phyloP scores from a whole-genome alignment of 139 green algal species.

The Volvox reticuliferus region DNA sequence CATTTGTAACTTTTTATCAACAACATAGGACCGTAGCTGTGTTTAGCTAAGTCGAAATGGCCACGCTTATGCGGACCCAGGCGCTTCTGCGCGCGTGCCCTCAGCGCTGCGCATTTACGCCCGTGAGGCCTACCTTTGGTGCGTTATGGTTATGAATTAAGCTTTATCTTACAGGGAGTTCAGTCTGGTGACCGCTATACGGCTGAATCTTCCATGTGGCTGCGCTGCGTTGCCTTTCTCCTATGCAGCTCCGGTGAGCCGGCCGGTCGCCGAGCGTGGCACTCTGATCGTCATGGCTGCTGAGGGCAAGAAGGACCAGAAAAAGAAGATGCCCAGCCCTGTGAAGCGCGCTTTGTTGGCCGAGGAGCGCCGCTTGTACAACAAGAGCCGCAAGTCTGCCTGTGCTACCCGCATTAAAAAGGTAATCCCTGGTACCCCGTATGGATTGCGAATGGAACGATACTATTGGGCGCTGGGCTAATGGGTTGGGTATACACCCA shows the following conservation, averaged over 20 bases:
- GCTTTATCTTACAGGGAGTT: background rate
- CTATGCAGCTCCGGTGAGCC: constrained; percentile 31
- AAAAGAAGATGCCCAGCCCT: constrained; percentile 50
- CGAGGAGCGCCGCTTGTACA: constrained; percentile 79
- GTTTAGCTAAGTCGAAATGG: background rate
- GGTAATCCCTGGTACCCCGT: constrained; percentile 58
- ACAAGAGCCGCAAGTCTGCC: constrained; percentile 88
- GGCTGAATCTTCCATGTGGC: background rate
- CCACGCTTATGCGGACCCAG: constrained; percentile 22
- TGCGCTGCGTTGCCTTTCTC: background rate
- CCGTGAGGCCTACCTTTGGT: constrained; percentile 26
- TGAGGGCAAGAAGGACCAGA: constrained; percentile 35
- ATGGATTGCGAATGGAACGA: background rate
- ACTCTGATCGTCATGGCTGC: constrained; percentile 31
- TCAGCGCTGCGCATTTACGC: constrained; percentile 7
- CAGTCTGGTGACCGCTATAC: background rate
- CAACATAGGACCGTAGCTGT: background rate
- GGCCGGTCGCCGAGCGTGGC: background rate
- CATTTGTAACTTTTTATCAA: background rate
- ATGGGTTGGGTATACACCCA: background rate
- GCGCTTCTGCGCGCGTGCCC: constrained; percentile 32
- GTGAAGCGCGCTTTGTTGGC: constrained; percentile 67
- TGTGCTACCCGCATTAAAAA: constrained; percentile 91
- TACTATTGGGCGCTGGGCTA: background rate
- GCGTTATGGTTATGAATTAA: background rate